Evolutionary conservation across 2,329 filamentous ascomycete genomes (phyloP), one percentile per base, ranked within the genome.

Genomic region (Grosmannia penicillata): DNA sequence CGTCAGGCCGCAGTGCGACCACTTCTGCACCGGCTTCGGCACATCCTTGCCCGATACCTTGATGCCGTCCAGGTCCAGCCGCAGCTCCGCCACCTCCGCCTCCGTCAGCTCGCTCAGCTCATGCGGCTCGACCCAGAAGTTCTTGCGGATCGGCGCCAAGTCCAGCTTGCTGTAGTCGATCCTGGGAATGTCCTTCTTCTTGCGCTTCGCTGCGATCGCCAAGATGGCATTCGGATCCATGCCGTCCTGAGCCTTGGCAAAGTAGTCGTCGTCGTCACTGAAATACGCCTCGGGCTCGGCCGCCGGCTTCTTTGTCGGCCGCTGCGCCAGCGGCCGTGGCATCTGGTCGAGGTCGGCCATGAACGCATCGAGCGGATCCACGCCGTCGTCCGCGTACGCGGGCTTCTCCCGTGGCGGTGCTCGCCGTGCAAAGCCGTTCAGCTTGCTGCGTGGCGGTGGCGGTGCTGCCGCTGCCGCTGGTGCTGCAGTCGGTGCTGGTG

Each of bases 351-450:
- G 65, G 43, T 71, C 74, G 37, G 77, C 80, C 91, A 98, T 98
- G 62, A 93, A 98, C n/a, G 86, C 89, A 61, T 98, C 91, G 27
- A 98, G 65, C 8, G 91, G 85, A 55, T 98, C 91, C 26, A 91
- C 61, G 24, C 83, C 75, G 33, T 86, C 83, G 39, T 85, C 78
- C 40, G 75, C 68, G 10, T n/a, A 15, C 24, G 13, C 14, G 17
- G 17, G 11, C 15, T 14, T 38, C 22, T 2, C 4, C 9, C 4
- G 23, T n/a, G 15, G 5, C 4, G 10, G 15, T 15, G n/a, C 10
- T 8, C 21, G 8, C 9, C n/a, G 26, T 8, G 6, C 19, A 10
- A 13, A 8, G 26, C 26, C 26, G 6, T 27, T 27, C 10, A 14
- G 5, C 6, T 27, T 27, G 26, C 10, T 13, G 6, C 7, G 26